phyloP scores from a whole-genome alignment of 2,329 filamentous ascomycete species.

The Zarea fungicola region DNA sequence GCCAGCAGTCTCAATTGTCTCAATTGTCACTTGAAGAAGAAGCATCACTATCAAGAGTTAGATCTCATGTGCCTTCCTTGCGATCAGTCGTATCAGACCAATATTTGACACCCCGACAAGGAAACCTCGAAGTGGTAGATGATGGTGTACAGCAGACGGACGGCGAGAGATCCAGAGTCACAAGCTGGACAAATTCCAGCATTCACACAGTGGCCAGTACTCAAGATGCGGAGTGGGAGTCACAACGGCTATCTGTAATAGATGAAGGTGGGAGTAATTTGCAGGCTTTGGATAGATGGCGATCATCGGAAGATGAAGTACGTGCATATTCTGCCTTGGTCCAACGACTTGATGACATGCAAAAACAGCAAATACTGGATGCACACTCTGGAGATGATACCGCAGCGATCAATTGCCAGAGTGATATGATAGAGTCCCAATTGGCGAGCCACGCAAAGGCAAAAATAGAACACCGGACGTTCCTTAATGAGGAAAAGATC shows the following conservation, averaged over 20 bases:
- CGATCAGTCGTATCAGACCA: slow-evolving; percentile 42
- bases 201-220: slow-evolving; percentile 46
- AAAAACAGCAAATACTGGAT: slow-evolving; percentile 15
- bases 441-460: too few relatives aligned
- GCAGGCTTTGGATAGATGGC: neutral
- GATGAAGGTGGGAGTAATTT: slow-evolving; percentile 47
- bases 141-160: slow-evolving; percentile 34
- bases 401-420: too few relatives aligned
- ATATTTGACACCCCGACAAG: slow-evolving; percentile 46
- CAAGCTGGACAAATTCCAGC: slow-evolving; percentile 66
- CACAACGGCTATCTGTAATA: slow-evolving; percentile 59
- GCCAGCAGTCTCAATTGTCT: slow-evolving; percentile 27
- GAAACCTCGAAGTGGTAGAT: slow-evolving; percentile 47
- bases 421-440: too few relatives aligned
- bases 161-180: slow-evolving; percentile 59
- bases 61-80: slow-evolving; percentile 45
- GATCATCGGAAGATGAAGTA: slow-evolving; percentile 45
- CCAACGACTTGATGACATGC: slow-evolving; percentile 43
- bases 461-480: too few relatives aligned
- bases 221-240: slow-evolving; percentile 38
- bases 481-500: too few relatives aligned
- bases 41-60: slow-evolving; percentile 42
- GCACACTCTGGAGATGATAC: neutral
- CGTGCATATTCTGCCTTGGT: slow-evolving; percentile 62
- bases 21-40: slow-evolving; percentile 33